Percentiles rank a stretch among this genome's conserved stretches.
These are phyloP conservation scores for Penicillium sp. DNA, from an alignment of 2,329 filamentous ascomycete species.

Conservation along the genomic window DNA sequence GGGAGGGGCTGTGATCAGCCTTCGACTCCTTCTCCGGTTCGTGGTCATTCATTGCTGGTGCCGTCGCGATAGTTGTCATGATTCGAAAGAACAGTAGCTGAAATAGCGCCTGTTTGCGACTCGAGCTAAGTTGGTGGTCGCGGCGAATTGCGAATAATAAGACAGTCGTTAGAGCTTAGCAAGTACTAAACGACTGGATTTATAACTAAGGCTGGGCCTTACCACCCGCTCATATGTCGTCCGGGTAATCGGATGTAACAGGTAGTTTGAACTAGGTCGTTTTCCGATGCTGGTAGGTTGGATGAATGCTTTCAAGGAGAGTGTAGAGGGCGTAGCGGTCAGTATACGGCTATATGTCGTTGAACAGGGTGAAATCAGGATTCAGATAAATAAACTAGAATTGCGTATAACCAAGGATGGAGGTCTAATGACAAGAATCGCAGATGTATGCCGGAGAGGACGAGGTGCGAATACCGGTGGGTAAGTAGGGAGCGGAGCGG, in stretches of 20 bases:
- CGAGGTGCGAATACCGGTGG: background rate
- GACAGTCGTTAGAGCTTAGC: background rate
- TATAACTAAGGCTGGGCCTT: background rate
- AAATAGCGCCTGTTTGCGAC: background rate
- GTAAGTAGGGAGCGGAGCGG: conserved; percentile 1
- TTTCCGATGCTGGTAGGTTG: background rate
- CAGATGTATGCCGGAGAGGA: background rate
- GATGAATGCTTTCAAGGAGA: background rate
- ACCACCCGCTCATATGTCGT: background rate
- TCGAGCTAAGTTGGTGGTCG: background rate
- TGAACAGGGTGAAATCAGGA: background rate
- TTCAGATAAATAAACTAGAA: background rate
- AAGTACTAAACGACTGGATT: background rate
- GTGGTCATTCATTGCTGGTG: conserved; percentile 39
- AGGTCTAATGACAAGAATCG: conserved; percentile 2
- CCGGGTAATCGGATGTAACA: background rate
- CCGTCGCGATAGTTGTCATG: conserved; percentile 44
- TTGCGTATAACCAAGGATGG: conserved; percentile 1
- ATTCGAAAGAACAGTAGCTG: conserved; percentile 1
- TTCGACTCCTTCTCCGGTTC: conserved; percentile 41
- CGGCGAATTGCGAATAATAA: background rate
- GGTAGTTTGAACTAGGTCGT: background rate
- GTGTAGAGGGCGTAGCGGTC: background rate
- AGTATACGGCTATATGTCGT: conserved; percentile 1
- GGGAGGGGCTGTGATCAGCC: conserved; percentile 48